Evolutionary conservation across 2,329 filamentous ascomycete genomes (phyloP), one percentile per base, ranked within the genome.

Genomic region (Ophiocordyceps robertsii): DNA sequence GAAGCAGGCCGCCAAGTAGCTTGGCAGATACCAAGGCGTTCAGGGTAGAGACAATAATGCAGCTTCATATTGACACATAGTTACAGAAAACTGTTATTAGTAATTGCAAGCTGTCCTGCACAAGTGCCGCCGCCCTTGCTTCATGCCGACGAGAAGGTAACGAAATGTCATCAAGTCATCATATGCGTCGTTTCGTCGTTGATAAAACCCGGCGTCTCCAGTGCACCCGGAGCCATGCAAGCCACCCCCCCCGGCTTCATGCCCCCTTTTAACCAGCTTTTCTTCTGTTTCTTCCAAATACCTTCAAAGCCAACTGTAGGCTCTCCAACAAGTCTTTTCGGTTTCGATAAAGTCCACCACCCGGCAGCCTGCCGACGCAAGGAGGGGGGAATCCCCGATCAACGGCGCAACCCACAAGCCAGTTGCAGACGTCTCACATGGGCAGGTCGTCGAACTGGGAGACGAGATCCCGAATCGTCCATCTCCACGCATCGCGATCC

Each of bases 401-500:
- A 9, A 9, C 24, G 24, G 7, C 6, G 7, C 24, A 27, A 27
- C 24, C 6, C 6, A 4, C 4, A 24, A 24, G 24, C 24, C 4
- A 7, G 24, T 9, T 27, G 24, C 4, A 13, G 44, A n/a, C 14
- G 12, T 29, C 47, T 57, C 53, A 61, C 51, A 62, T 53, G 27
- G 57, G 45, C 45, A 63, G 50, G 38, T 64, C 60, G 47, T 63
- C 61, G 43, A 65, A 66, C 47, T 66, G 63, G 38, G 64, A 64
- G 40, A 69, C 64, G 49, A 81, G 71, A 50, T 80, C 75, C 45
- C 77, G 69, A 44, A 82, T 83, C 39, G 78, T 78, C 88, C 87
- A 93, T 61, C 82, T 75, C 86, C 84, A 88, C 42, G 73, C 68
- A 49, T 73, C 73, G 52, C 71, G 69, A 47, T 77, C 69, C 44